phyloP scores from a whole-genome alignment of 2,329 filamentous ascomycete genomes.

The Teratosphaeria gauchensis region DNA sequence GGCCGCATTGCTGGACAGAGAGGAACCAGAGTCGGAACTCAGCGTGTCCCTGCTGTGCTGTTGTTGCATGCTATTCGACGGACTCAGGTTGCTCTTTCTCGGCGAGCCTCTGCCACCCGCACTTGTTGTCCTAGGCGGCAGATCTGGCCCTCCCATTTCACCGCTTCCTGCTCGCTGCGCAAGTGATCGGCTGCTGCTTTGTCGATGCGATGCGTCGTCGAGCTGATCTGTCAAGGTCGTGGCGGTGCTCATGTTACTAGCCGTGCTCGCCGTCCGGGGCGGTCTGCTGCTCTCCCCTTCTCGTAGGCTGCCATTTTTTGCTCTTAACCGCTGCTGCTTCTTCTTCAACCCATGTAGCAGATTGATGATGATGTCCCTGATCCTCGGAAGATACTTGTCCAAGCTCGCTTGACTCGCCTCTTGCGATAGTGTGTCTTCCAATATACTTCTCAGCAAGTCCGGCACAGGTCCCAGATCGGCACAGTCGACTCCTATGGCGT shows the following conservation, averaged over 20 bases:
- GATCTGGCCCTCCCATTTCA: constrained; percentile 33
- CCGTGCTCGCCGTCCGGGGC: constrained; percentile 35
- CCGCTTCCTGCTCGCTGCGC: constrained; percentile 31
- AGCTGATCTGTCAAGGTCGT: constrained; percentile 37
- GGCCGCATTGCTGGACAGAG: constrained; percentile 63
- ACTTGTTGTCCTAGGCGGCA: constrained; percentile 40
- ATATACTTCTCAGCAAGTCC: constrained; percentile 76
- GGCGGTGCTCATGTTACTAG: constrained; percentile 37
- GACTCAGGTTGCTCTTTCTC: constrained; percentile 29
- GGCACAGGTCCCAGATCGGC: constrained; percentile 90
- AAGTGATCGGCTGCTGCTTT: constrained; percentile 28
- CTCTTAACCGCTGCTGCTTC: constrained; percentile 80
- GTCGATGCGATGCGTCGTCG: constrained; percentile 31
- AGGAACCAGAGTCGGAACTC: constrained; percentile 49
- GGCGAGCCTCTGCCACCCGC: constrained; percentile 35
- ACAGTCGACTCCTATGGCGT: constrained; percentile 92
- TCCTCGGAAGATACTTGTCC: constrained; percentile 85
- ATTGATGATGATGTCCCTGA: constrained; percentile 98
- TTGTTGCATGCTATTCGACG: constrained; percentile 23
- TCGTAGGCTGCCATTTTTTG: constrained; percentile 32
- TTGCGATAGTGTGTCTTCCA: constrained; percentile 93
- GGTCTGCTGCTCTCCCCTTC: constrained; percentile 16
- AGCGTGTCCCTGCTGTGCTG: constrained; percentile 20
- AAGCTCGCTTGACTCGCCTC: constrained; percentile 89
- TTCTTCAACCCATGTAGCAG: constrained; percentile 90